Evolutionary conservation across 108 stramenopile genomes (phyloP), one percentile per base, ranked within the genome.

Genomic region (Nitzschia inconspicua): DNA sequence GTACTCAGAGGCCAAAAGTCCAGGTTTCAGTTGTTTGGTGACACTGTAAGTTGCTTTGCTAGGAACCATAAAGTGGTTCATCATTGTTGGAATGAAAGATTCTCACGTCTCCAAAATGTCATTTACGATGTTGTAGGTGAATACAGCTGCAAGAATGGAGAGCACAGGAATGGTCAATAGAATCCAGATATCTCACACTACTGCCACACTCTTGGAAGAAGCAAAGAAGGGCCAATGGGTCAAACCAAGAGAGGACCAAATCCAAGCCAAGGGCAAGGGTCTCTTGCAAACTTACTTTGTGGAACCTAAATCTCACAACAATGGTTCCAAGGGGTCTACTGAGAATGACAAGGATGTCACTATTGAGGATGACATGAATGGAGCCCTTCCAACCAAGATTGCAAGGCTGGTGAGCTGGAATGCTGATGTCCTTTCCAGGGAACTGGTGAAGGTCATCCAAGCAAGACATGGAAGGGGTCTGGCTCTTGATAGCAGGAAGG

Each of bases 111-210:
- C n/a, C n/a, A n/a, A n/a, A n/a, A n/a, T n/a, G n/a, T n/a, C 78
- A 2, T n/a, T n/a, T n/a, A n/a, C n/a, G n/a, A n/a, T n/a, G n/a
- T n/a, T n/a, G n/a, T n/a, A n/a, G n/a, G 71, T 81, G 47, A 83
- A 83, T 51, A 83, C 82, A 4, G 66, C 57, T 9, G 30, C 44
- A 14, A 18, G 66, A 14, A 69, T 66, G 65, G 72, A 73, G 27
- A 60, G 58, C 49, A 73, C 57, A 3, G 72, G 72, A 0, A 8
- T 36, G 18, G 23, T 22, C 1, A 57, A 65, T 14, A 24, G 46
- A 14, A 73, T 73, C 20, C 72, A 73, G 19, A n/a, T 31, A 3
- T 73, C 72, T 1, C 48, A 61, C 13, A 35, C 47, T 26, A 73
- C 72, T 9, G 65, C 65, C 0, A 41, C 50, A 13, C 42, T 53